These are phyloP conservation scores for Tuber indicum DNA, from an alignment of 495 filamentous ascomycete species.

Conservation along the genomic window DNA sequence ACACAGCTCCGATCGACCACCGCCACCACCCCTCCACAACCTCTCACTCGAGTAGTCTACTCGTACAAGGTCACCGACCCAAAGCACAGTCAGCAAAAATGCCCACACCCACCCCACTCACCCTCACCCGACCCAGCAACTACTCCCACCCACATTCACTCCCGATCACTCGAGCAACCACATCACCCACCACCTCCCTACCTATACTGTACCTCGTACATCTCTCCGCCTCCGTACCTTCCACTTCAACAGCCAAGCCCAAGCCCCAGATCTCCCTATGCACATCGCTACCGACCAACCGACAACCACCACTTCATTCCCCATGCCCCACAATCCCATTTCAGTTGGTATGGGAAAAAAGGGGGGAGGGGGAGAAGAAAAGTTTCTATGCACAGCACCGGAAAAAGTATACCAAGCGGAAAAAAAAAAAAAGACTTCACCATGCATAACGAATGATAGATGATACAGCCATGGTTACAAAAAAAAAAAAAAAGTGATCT, in stretches of 20 bases:
- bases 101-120: background rate
- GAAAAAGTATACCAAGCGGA: constrained; percentile 10
- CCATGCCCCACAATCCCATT: background rate
- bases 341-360: background rate
- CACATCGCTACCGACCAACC: background rate
- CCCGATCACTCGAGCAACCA: constrained; percentile 11
- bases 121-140: background rate
- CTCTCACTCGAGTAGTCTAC: background rate
- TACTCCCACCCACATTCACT: background rate
- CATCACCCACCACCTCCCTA: background rate
- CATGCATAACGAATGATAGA: constrained; percentile 2
- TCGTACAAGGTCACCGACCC: background rate
- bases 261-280: background rate
- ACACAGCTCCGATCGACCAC: background rate
- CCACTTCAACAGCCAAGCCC: background rate
- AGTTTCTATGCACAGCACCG: background rate
- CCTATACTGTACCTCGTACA: background rate
- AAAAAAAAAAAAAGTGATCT: constrained; percentile 5
- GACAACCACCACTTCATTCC: background rate
- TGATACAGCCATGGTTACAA: constrained; percentile 8
- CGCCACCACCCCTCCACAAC: background rate
- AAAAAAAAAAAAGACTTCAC: background rate
- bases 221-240: background rate
- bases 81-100: background rate
- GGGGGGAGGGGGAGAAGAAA: background rate